Evolutionary conservation across 2,329 filamentous ascomycete species (phyloP).

Genomic region (Monilinia fructigena): DNA sequence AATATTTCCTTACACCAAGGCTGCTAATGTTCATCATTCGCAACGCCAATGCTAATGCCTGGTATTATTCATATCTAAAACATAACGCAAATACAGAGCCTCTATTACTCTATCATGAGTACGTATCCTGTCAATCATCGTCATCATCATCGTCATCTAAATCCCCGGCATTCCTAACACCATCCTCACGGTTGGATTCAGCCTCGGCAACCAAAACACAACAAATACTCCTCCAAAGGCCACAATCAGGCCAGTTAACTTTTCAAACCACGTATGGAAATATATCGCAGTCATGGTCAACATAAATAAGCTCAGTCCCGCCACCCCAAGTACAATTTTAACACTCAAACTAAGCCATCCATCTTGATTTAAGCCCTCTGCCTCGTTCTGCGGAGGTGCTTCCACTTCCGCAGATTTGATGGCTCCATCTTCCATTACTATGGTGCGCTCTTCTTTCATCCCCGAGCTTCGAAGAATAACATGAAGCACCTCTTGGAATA

Average conservation of each 20-base stretch:
- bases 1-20: neutral
- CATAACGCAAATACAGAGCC: neutral
- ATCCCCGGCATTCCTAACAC: constrained; percentile 48
- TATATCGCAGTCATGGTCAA: constrained; percentile 96
- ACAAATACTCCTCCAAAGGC: constrained; percentile 49
- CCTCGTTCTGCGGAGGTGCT: constrained; percentile 28
- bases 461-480: constrained; percentile 51
- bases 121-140: neutral
- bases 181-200: constrained; percentile 45
- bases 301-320: constrained; percentile 86
- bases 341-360: constrained; percentile 47
- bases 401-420: constrained; percentile 59
- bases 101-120: constrained; percentile 5
- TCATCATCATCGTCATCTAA: neutral
- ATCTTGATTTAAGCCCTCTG: constrained; percentile 24
- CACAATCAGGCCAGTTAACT: constrained; percentile 55
- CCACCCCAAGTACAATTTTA: constrained; percentile 61
- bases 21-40: neutral
- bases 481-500: constrained; percentile 76
- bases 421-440: constrained; percentile 66
- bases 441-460: constrained; percentile 59
- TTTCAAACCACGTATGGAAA: constrained; percentile 99
- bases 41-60: neutral
- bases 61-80: neutral
- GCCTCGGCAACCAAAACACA: constrained; percentile 52